Evolutionary conservation across 2,329 filamentous ascomycete genomes (phyloP).

Genomic region (Helicocarpus griseus): DNA sequence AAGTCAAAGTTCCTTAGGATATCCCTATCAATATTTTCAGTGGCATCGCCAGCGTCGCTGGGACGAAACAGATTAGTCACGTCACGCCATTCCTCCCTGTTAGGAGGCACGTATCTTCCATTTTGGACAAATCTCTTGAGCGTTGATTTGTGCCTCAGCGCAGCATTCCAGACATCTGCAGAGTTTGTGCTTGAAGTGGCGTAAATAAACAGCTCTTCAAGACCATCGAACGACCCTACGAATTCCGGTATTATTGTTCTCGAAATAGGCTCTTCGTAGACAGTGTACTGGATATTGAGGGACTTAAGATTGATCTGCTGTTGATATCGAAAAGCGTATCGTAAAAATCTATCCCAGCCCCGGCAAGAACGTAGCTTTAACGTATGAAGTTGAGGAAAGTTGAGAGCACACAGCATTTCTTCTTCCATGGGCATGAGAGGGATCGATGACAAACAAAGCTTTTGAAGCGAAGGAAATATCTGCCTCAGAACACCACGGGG

Average conservation of each 20-base stretch:
- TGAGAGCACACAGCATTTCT: no score
- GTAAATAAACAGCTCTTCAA: constrained; percentile 3
- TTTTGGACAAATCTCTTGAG: not conserved
- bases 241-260: not conserved
- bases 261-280: not conserved
- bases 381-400: not conserved
- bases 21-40: not conserved
- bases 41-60: not conserved
- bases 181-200: not conserved
- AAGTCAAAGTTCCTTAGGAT: not conserved
- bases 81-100: not conserved
- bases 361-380: not conserved
- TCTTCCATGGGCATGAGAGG: not conserved
- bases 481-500: not conserved
- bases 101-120: not conserved
- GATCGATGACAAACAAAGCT: not conserved
- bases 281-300: not conserved
- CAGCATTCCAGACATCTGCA: not conserved
- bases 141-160: not conserved
- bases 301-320: constrained; percentile 1
- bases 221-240: constrained; percentile 3
- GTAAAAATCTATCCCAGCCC: constrained; percentile 1
- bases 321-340: not conserved
- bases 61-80: not conserved
- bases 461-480: not conserved